Base-by-base conservation (phyloP, 2,329 filamentous ascomycete genomes). In the Raffaelea ambrosiae region DNA sequence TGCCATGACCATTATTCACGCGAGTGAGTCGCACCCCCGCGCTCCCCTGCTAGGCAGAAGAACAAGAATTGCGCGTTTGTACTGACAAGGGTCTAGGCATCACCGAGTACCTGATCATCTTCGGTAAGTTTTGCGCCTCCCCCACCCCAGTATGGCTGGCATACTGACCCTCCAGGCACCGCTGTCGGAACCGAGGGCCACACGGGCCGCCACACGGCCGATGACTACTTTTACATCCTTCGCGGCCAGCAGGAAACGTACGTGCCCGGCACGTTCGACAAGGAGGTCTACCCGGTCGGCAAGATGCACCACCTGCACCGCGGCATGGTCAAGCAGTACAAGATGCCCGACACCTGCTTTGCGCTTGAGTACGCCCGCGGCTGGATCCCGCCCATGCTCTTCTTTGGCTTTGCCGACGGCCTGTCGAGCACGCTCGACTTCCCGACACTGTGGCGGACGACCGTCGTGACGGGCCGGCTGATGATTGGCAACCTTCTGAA, bases 221-320 rank as follows among this genome's bases (percentile, higher is more conserved):
- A 95, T 68, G 89, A 95, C 73, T 95, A 93, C 74, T 95, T 95
- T 75, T 80, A 90, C 73, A 95, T 95, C 72, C 74, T 95, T 29
- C 72, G 73, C 31, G 89, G 89, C 58, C 80, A 82, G 58, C 83
- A 95, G 68, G 73, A 79, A 58, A 85, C 88, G 54, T 90, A 88
- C 71, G 74, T 78, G 4, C 79, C 83, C 2, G 84, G 84, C 55
- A 62, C 72, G 54, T 87, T 80, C 65, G 73, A 77, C 62, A 70
- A 82, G 31, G 84, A 88, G 66, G 67, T 86, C 53, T 91, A 88
- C 69, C 73, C 77, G 0, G 66, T 77, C 47, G 86, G 86, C 35
- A 74, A 67, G 57, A 76, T 88, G 55, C 84, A 93, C 70, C 81
- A 87, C 71, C 72, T 91, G 57, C 72, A 58, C 53, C 77, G 86